phyloP scores from a whole-genome alignment of 1,284 basidiomycete genomes.

The Hymenochaete sp. region DNA sequence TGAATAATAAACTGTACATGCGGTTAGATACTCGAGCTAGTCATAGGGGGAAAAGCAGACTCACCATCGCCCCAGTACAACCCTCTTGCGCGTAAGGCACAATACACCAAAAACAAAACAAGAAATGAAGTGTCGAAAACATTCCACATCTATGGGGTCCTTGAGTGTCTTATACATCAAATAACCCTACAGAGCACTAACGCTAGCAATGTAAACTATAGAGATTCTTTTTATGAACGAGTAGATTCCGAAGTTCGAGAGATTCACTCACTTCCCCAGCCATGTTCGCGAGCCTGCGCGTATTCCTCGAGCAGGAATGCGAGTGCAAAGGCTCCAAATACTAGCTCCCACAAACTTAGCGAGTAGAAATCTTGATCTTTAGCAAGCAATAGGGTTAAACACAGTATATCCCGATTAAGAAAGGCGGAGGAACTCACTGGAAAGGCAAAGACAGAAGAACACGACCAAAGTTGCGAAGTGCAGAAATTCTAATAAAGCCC shows the following conservation, averaged over 20 bases:
- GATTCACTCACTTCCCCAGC: conserved; percentile 65
- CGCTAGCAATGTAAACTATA: conserved; percentile 76
- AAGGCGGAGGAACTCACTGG: conserved; percentile 38
- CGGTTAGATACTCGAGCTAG: not conserved
- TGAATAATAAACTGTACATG: conserved; percentile 40
- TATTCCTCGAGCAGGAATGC: conserved; percentile 80
- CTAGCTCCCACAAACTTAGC: conserved; percentile 53
- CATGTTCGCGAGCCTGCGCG: conserved; percentile 72
- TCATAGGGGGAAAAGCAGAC: not conserved
- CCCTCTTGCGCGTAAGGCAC: conserved; percentile 58
- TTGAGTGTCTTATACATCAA: not conserved
- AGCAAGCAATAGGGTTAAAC: conserved; percentile 9
- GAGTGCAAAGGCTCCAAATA: conserved; percentile 67
- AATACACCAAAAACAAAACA: conserved; percentile 62
- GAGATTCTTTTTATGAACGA: not conserved
- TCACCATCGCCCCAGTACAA: conserved; percentile 48
- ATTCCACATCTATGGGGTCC: conserved; percentile 64
- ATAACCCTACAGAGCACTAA: conserved; percentile 26
- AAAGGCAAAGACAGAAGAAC: conserved; percentile 67
- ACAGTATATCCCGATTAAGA: not conserved
- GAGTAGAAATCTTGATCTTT: conserved; percentile 47
- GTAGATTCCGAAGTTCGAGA: not conserved
- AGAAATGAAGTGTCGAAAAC: conserved; percentile 78
- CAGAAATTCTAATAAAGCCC: conserved; percentile 69
- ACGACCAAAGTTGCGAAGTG: conserved; percentile 63